phyloP scores from a whole-genome alignment of 768 basidiomycete genomes.

The Gloeopeniophorella convolvens region DNA sequence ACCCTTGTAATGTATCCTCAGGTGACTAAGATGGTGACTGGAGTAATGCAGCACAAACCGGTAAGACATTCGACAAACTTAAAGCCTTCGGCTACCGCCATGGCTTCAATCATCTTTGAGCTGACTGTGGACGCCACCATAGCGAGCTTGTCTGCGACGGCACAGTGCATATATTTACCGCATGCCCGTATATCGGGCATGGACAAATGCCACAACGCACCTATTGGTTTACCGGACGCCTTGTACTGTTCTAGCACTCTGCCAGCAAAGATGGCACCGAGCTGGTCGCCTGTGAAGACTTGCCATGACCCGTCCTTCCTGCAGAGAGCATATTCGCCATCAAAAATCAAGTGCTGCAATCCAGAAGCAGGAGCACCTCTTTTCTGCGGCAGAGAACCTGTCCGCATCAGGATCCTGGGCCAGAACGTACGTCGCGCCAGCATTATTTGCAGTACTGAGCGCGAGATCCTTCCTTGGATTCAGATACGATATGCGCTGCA shows the following conservation, averaged over 20 bases:
- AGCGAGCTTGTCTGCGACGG: constrained; percentile 53
- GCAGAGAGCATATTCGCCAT: constrained; percentile 24
- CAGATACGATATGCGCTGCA: not conserved
- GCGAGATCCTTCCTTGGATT: constrained; percentile 54
- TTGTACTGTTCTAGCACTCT: constrained; percentile 40
- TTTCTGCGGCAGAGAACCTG: constrained; percentile 73
- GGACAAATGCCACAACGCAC: constrained; percentile 24
- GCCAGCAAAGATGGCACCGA: constrained; percentile 56
- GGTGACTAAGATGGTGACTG: constrained; percentile 6
- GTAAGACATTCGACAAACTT: constrained; percentile 82
- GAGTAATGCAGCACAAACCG: constrained; percentile 36
- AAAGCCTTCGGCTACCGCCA: constrained; percentile 74
- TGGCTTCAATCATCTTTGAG: constrained; percentile 80
- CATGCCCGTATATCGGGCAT: not conserved
- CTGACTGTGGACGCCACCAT: constrained; percentile 90
- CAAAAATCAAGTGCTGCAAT: not conserved
- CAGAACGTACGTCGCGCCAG: constrained; percentile 56
- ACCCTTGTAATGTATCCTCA: constrained; percentile 41
- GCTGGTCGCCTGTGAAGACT: constrained; percentile 78
- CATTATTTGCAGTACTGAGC: constrained; percentile 48
- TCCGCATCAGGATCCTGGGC: constrained; percentile 91
- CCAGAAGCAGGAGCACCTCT: constrained; percentile 35
- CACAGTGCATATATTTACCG: constrained; percentile 29
- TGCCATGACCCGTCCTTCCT: constrained; percentile 49
- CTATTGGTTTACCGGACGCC: constrained; percentile 37